Evolutionary conservation across 2,329 filamentous ascomycete species (phyloP).

Genomic region (Seiridium cupressi): DNA sequence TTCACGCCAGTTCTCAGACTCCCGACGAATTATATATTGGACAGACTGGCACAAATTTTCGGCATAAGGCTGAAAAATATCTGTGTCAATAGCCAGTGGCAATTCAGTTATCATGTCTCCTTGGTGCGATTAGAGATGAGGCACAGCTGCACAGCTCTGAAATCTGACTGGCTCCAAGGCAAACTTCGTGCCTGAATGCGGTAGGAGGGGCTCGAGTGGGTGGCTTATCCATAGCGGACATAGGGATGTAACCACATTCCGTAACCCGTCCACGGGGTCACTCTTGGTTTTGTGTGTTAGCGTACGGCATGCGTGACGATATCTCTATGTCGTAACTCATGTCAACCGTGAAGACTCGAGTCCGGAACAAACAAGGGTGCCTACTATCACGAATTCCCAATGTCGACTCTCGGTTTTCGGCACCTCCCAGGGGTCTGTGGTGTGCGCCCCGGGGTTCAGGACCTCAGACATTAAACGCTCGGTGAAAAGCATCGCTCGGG

Average conservation of each 20-base stretch:
- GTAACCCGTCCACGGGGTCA: not conserved
- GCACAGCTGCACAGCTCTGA: not conserved
- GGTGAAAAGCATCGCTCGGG: not conserved
- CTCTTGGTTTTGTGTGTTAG: too few relatives aligned
- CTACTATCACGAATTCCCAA: not conserved
- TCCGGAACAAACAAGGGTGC: too few relatives aligned
- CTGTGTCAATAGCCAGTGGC: too few relatives aligned
- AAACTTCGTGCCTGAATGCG: not conserved
- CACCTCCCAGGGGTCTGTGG: not conserved
- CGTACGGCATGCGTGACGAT: too few relatives aligned
- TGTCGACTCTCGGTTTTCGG: not conserved
- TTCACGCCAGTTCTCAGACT: too few relatives aligned
- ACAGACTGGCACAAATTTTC: too few relatives aligned
- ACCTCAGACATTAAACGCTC: not conserved
- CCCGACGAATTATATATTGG: too few relatives aligned
- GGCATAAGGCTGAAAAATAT: too few relatives aligned
- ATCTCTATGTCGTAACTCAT: too few relatives aligned
- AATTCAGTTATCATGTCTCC: too few relatives aligned
- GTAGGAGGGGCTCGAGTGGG: not conserved
- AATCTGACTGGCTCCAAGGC: not conserved
- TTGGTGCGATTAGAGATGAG: not conserved
- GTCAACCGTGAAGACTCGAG: too few relatives aligned
- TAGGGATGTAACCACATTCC: not conserved
- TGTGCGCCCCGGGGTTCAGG: not conserved
- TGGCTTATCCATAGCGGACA: not conserved